phyloP scores from a whole-genome alignment of 768 basidiomycete genomes.

The Termitomyces heimii region DNA sequence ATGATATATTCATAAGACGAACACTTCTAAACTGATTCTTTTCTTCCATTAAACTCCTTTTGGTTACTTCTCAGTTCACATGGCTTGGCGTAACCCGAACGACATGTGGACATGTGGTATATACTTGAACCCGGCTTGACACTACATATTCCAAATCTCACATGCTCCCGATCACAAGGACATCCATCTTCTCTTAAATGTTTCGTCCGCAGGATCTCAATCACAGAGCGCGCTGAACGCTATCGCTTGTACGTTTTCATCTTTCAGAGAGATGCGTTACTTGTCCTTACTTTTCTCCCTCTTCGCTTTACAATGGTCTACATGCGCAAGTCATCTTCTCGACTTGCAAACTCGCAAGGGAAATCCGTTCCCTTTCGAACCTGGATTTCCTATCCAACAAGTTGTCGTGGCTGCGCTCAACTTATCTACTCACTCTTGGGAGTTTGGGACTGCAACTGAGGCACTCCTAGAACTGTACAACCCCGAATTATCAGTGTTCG shows the following conservation, averaged over 20 bases:
- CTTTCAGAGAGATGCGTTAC: background rate
- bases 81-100: background rate
- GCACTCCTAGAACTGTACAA: constrained; percentile 23
- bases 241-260: background rate
- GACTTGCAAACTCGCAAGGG: background rate
- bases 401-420: constrained; percentile 15
- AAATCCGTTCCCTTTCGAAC: constrained; percentile 14
- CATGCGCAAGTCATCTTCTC: background rate
- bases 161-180: background rate
- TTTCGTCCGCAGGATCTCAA: background rate
- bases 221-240: background rate
- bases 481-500: constrained; percentile 22
- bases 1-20: background rate
- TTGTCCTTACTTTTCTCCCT: background rate
- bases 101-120: background rate
- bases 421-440: constrained; percentile 25
- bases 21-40: background rate
- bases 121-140: background rate
- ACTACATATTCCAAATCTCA: background rate
- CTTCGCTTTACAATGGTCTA: background rate
- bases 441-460: constrained; percentile 23
- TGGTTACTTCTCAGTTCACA: background rate
- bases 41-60: background rate
- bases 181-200: background rate
- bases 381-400: constrained; percentile 21